Conservation (phyloP, 306 rosid genomes). For the Dicorynia guianensis region DNA sequence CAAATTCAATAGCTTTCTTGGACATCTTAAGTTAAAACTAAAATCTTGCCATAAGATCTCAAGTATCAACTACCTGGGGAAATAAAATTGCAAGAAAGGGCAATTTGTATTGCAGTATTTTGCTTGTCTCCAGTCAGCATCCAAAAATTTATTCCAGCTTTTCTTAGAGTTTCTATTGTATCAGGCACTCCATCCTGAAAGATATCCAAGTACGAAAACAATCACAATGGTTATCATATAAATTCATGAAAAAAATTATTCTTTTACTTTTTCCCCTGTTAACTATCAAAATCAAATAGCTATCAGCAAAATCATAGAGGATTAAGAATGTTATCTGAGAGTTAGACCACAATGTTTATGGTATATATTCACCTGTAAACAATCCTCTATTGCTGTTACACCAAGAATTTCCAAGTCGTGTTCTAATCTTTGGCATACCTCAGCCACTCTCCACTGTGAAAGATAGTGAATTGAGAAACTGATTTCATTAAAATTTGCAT, state of each 20-base stretch:
- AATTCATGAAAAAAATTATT: constrained; percentile 1
- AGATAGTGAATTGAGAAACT: constrained; percentile 42
- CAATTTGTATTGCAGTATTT: constrained; percentile 95
- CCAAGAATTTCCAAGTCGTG: constrained; percentile 92
- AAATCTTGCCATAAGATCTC: constrained; percentile 33
- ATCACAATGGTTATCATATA: constrained; percentile 10
- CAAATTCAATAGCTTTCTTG: constrained; percentile 17
- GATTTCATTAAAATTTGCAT: neutral
- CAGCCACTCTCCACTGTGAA: constrained; percentile 97
- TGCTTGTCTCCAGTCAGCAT: constrained; percentile 99
- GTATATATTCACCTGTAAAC: constrained; percentile 77
- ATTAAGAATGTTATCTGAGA: constrained; percentile 28
- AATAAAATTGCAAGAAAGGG: constrained; percentile 95
- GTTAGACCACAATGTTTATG: constrained; percentile 23
- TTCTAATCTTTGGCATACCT: constrained; percentile 91
- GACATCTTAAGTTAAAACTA: constrained; percentile 22
- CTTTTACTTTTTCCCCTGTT: neutral
- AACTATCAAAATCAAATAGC: constrained; percentile 19
- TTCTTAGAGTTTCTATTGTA: constrained; percentile 89
- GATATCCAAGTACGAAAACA: neutral
- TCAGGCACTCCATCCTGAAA: constrained; percentile 98
- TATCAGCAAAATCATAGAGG: constrained; percentile 10
- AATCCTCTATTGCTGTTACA: constrained; percentile 98
- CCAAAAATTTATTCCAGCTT: constrained; percentile 99
- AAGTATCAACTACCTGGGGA: constrained; percentile 79